Base-by-base conservation (phyloP, 495 filamentous ascomycete species). In the Ascodesmis nigricans region DNA sequence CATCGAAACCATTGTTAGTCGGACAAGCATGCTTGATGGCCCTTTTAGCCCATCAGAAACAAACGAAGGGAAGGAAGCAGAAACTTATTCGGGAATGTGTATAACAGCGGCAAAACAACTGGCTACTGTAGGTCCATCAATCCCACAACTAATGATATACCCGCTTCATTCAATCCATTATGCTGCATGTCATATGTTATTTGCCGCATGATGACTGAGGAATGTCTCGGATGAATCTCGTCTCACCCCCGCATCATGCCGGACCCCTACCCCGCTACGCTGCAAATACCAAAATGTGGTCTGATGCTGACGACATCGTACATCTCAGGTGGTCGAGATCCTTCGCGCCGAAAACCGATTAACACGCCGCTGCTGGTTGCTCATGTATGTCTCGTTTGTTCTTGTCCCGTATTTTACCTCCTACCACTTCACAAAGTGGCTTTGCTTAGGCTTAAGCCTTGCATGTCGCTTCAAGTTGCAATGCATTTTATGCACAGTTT, bases 51-150 rank as follows among this genome's bases (percentile, higher is more conserved):
- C n/a, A n/a, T n/a, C n/a, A n/a, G n/a, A n/a, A n/a, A n/a, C n/a
- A 35, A 17, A 21, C 33, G 33, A 35, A 35, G 20, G 21, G 21
- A 35, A 23, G 3, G 23, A 36, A 21, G 37, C 32, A 22, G 45
- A 44, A 16, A 40, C 40, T 35, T 47, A 48, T 35, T 27, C 43
- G 14, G 31, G 37, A 20, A 45, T 43, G 36, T 51, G 47, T 33
- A 34, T 51, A 21, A 40, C 42, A 36, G 47, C 47, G 18, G 47
- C 42, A 26, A 42, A 43, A n/a, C 47, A 51, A 26, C 43, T 51
- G 33, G 47, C 47, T 25, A 51, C 36, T 31, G 47, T 51, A 27
- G 13, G 36, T 19, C 10, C 17, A 25, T 15, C 33, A 21, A 21
- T 20, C 10, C 15, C 10, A 29, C 14, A 22, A 4, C 29, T 20